Percentiles rank a stretch among this genome's conserved stretches.
Conservation (phyloP, 495 filamentous ascomycete species). For the Talaromyces wortmannii region DNA sequence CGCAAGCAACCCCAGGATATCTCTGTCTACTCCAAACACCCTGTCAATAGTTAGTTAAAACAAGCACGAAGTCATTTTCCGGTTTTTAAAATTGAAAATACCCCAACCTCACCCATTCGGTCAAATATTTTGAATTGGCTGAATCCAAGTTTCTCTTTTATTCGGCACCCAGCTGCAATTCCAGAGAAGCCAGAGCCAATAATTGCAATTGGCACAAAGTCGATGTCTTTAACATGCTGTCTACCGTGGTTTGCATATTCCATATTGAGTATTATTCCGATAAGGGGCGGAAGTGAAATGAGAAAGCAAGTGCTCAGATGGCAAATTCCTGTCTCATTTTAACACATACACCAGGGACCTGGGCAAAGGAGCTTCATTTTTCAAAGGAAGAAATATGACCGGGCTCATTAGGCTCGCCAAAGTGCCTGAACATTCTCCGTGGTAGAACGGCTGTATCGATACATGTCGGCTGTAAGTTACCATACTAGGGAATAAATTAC, state of each 20-base stretch:
- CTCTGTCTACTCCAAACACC: not conserved
- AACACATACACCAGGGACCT: no score
- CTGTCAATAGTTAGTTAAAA: not conserved
- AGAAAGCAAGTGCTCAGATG: no score
- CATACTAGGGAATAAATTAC: no score
- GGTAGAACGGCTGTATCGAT: no score
- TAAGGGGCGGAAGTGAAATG: not conserved
- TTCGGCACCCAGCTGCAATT: not conserved
- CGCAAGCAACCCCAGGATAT: not conserved
- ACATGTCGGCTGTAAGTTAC: no score
- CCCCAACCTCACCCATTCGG: not conserved
- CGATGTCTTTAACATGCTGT: not conserved
- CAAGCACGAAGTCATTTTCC: no score
- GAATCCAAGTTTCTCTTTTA: not conserved
- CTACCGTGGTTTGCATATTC: not conserved
- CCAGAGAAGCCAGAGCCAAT: slow-evolving; percentile 11
- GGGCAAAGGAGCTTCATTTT: no score
- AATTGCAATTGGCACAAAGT: not conserved
- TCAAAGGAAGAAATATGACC: no score
- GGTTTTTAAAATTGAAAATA: not conserved
- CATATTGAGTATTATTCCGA: not conserved
- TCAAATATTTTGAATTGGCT: not conserved
- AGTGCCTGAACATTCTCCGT: no score
- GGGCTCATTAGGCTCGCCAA: no score
- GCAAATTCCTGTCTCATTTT: no score